Conservation (phyloP, 2,329 filamentous ascomycete species). For the Canariomyces notabilis region DNA sequence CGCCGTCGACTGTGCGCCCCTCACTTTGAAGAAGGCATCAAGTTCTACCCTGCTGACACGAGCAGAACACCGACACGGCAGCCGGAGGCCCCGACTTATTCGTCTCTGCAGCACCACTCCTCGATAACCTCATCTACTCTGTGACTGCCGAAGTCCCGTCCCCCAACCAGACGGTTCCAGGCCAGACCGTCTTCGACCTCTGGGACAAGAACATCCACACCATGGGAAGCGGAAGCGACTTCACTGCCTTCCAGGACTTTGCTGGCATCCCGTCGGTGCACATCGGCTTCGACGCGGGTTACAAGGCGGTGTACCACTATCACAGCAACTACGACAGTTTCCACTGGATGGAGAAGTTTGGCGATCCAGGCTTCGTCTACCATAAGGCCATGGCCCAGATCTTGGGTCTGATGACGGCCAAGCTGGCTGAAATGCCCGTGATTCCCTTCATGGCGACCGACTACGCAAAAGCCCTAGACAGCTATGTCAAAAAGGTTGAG, state of each 20-base stretch:
- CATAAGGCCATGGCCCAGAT: slow-evolving; percentile 64
- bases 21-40: neutral
- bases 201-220: slow-evolving; percentile 59
- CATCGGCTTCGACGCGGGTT: slow-evolving; percentile 49
- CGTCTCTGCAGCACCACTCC: slow-evolving; percentile 65
- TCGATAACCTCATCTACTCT: slow-evolving; percentile 68
- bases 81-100: slow-evolving; percentile 59
- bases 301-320: slow-evolving; percentile 67
- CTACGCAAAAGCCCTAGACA: slow-evolving; percentile 54
- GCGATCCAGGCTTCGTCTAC: slow-evolving; percentile 64
- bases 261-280: slow-evolving; percentile 63
- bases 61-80: slow-evolving; percentile 70
- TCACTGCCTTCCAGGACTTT: slow-evolving; percentile 69
- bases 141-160: slow-evolving; percentile 59
- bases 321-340: slow-evolving; percentile 91
- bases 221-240: slow-evolving; percentile 70
- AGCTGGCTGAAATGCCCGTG: slow-evolving; percentile 56
- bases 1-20: neutral
- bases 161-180: slow-evolving; percentile 67
- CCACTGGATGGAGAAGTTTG: slow-evolving; percentile 79
- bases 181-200: slow-evolving; percentile 63
- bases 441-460: slow-evolving; percentile 60
- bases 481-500: slow-evolving; percentile 49
- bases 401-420: slow-evolving; percentile 55
- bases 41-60: slow-evolving; percentile 10